Evolutionary conservation across 805 yeast genomes (phyloP).

Genomic region (Vanderwaltozyma polyspora): DNA sequence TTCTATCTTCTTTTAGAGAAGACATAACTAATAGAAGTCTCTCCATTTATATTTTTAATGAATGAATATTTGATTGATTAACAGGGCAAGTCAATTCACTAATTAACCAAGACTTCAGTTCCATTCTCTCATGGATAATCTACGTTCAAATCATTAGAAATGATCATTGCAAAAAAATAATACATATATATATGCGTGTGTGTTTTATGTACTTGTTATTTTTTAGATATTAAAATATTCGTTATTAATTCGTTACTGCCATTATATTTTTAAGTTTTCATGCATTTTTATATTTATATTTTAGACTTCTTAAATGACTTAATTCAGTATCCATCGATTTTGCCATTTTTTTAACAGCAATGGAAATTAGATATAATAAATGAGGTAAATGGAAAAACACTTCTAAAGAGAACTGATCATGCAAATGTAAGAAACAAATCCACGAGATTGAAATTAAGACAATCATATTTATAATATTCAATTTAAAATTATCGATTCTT

Average conservation of each 20-base stretch:
- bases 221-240: background rate
- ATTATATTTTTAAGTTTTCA: constrained; percentile 3
- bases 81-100: no score
- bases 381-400: constrained; percentile 18
- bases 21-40: background rate
- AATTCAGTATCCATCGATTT: constrained; percentile 16
- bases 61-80: no score
- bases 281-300: constrained; percentile 26
- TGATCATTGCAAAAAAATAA: no score
- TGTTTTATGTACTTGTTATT: background rate
- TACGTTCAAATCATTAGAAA: no score
- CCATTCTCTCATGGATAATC: no score
- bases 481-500: constrained; percentile 9
- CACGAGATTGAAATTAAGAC: constrained; percentile 19
- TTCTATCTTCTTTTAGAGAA: background rate
- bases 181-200: background rate
- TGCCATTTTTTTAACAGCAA: constrained; percentile 14
- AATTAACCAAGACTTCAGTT: no score
- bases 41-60: background rate
- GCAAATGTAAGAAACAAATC: constrained; percentile 15
- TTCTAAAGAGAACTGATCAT: constrained; percentile 5
- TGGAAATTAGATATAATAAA: constrained; percentile 12
- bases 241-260: background rate
- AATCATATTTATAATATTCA: constrained; percentile 14
- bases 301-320: constrained; percentile 13